Evolutionary conservation across 202 grass and related monocot species (phyloP).

Genomic region (Dendrocalamus latiflorus): DNA sequence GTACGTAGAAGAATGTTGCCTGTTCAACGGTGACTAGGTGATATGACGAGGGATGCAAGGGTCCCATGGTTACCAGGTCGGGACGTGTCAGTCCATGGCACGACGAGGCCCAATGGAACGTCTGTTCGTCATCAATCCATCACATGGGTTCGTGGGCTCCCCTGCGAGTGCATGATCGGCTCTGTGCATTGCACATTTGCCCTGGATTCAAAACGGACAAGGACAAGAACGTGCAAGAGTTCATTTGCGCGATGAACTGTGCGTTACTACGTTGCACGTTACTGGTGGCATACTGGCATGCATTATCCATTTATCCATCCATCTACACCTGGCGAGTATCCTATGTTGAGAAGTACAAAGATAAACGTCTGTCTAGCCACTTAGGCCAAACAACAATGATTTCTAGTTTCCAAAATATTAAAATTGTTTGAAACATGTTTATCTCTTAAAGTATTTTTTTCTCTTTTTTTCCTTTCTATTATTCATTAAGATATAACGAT

Average conservation of each 20-base stretch:
- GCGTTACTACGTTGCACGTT: background rate
- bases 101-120: no score
- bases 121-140: background rate
- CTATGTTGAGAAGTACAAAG: conserved; percentile 9
- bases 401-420: no score
- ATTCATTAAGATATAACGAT: no score
- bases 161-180: background rate
- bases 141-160: conserved; percentile 14
- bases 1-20: no score
- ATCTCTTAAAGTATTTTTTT: no score
- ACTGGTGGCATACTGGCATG: background rate
- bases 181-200: conserved; percentile 18
- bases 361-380: background rate
- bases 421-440: no score
- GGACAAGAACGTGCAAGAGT: background rate
- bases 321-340: conserved; percentile 3
- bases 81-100: no score
- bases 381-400: no score
- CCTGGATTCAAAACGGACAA: background rate
- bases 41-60: no score
- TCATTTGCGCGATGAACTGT: background rate
- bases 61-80: no score
- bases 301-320: background rate
- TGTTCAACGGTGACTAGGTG: no score
- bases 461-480: no score